Evolutionary conservation across 2,329 filamentous ascomycete species (phyloP).

Genomic region (Neonectria coccinea): DNA sequence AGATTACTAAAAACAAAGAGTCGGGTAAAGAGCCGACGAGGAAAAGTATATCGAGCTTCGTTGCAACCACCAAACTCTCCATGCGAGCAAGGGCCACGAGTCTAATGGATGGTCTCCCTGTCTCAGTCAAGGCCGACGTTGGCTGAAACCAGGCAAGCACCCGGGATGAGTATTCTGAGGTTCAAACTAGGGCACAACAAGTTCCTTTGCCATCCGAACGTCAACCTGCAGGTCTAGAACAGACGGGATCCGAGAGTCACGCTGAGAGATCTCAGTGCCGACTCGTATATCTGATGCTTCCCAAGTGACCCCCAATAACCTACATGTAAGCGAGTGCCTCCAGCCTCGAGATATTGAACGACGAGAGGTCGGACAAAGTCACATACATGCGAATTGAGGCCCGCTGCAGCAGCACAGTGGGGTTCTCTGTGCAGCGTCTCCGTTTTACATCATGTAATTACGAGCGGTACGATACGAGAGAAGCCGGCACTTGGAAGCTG

Average conservation of each 20-base stretch:
- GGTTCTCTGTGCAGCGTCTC: slow-evolving; percentile 4
- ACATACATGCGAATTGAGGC: slow-evolving; percentile 1
- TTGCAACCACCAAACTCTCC: slow-evolving; percentile 5
- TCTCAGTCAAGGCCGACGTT: slow-evolving; percentile 2
- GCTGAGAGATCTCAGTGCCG: too few relatives aligned
- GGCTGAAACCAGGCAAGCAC: neutral
- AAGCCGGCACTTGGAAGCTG: neutral
- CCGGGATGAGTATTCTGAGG: neutral
- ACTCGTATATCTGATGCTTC: too few relatives aligned
- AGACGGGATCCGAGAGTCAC: neutral
- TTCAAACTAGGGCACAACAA: neutral
- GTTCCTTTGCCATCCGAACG: neutral
- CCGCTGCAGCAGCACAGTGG: slow-evolving; percentile 4
- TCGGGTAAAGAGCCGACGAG: neutral
- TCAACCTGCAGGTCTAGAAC: neutral
- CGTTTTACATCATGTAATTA: neutral
- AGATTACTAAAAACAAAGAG: neutral
- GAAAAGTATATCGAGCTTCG: neutral
- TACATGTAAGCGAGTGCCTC: too few relatives aligned
- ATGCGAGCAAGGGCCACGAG: slow-evolving; percentile 21
- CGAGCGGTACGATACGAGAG: neutral
- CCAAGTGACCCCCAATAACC: too few relatives aligned
- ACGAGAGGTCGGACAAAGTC: neutral
- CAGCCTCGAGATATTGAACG: too few relatives aligned
- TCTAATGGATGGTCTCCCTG: slow-evolving; percentile 5